Evolutionary conservation across 2,329 filamentous ascomycete genomes (phyloP), one percentile per base, ranked within the genome.

Genomic region (Diaporthe humulicola): DNA sequence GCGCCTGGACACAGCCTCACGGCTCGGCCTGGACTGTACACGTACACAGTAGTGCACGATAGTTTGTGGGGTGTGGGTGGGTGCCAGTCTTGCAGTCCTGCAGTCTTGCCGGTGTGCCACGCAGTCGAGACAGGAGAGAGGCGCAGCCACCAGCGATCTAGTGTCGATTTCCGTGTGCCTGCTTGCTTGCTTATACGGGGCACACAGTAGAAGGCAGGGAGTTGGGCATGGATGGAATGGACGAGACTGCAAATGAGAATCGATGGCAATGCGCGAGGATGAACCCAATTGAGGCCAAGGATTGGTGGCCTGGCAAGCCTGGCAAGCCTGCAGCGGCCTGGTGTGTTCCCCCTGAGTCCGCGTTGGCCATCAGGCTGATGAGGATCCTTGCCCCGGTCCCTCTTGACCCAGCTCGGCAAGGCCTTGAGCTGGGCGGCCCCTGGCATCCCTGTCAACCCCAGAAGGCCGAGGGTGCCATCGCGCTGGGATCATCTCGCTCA

Each of bases 401-500:
- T 66, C 30, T 25, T 22, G 30, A 66, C 61, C 61, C 14, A 67
- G 33, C n/a, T 69, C 33, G 48, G 48, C 48, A 64, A 42, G 70
- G 45, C 60, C 45, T 42, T 36, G 36, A 45, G 14, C 69, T 50
- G 28, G 52, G 69, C 40, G 42, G 40, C 10, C 54, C 52, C 4
- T 30, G 2, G 0, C 2, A 60, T 60, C 52, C 33, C 70, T 36
- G 70, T 54, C 64, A 69, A 69, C 64, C 64, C 64, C 64, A 45
- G 64, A 69, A 14, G 48, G 14, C 33, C 64, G 45, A 38, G 40
- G 48, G 64, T 72, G 71, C 45, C 60, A 72, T 70, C 33, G 33
- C 50, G 54, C 57, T 58, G 69, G 71, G 61, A 60, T 74, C 69
- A 76, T 76, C 61, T 76, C 74, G 74, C 60, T 73, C 74, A 76